Evolutionary conservation across 139 green algal species (phyloP).

Genomic region (Chlorella sp.): DNA sequence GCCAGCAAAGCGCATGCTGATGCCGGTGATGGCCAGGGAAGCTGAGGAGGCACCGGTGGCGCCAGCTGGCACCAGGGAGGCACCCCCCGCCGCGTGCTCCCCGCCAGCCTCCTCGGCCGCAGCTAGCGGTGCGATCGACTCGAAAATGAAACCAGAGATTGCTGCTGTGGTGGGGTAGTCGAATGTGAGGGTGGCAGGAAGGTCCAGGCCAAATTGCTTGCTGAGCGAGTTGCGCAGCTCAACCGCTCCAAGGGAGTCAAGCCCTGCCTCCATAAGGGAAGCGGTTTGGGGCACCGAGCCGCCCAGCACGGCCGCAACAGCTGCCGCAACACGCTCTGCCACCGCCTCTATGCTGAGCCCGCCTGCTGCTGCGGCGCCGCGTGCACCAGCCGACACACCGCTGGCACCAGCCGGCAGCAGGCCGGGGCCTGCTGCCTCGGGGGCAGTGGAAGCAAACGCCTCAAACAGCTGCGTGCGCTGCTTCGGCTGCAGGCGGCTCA

Average conservation of each 20-base stretch:
- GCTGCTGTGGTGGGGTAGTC: conserved; percentile 72
- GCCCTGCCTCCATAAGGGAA: conserved; percentile 61
- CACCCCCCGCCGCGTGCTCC: not conserved
- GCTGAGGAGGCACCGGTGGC: not conserved
- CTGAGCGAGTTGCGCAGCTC: conserved; percentile 86
- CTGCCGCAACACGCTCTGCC: conserved; percentile 39
- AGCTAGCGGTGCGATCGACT: conserved; percentile 17
- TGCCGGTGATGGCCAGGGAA: conserved; percentile 46
- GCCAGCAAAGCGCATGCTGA: conserved; percentile 51
- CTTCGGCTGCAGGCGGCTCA: conserved; percentile 49
- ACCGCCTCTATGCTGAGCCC: conserved; percentile 27
- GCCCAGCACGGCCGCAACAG: conserved; percentile 35
- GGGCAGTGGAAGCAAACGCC: conserved; percentile 14
- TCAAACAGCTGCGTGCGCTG: conserved; percentile 45
- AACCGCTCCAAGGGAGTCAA: conserved; percentile 82
- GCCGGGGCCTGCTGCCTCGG: not conserved
- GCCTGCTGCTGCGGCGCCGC: not conserved
- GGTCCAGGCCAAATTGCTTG: conserved; percentile 56
- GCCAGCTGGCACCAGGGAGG: not conserved
- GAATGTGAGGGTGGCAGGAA: conserved; percentile 74
- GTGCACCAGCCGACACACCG: not conserved
- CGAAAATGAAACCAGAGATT: conserved; percentile 55
- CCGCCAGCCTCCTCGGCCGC: not conserved
- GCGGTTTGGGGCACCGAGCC: conserved; percentile 31
- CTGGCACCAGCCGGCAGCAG: not conserved